phyloP scores from a whole-genome alignment of 176 grass and related monocot species.

The Neostapfia colusana region DNA sequence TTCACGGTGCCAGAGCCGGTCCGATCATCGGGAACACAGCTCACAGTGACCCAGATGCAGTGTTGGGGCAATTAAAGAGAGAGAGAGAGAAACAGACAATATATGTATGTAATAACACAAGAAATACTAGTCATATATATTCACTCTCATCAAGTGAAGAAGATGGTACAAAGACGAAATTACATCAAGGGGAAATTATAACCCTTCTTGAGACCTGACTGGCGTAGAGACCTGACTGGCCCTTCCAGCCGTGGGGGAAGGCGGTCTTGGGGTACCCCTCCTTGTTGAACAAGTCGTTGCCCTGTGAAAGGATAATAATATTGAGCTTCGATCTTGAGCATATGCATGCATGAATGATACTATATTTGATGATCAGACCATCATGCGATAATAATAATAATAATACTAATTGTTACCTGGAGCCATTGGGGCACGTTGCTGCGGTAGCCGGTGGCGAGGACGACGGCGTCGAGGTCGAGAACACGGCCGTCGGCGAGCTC shows the following conservation, averaged over 20 bases:
- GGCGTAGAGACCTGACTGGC: slow-evolving; percentile 72
- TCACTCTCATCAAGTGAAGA: slow-evolving; percentile 32
- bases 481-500: slow-evolving; percentile 63
- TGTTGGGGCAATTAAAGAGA: slow-evolving; percentile 28
- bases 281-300: slow-evolving; percentile 68
- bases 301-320: too few species aligned
- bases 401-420: too few species aligned
- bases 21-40: slow-evolving; percentile 19
- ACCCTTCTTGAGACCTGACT: too few species aligned
- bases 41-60: slow-evolving; percentile 32
- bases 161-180: not conserved
- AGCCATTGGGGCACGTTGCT: slow-evolving; percentile 85
- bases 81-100: not conserved
- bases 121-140: slow-evolving; percentile 27
- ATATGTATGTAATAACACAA: not conserved
- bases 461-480: slow-evolving; percentile 57
- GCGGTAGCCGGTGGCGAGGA: slow-evolving; percentile 84
- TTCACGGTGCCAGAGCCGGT: slow-evolving; percentile 47
- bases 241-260: slow-evolving; percentile 75
- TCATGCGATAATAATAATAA: too few species aligned
- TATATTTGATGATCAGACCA: slow-evolving; percentile 14
- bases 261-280: slow-evolving; percentile 66
- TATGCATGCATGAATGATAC: too few species aligned
- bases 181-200: slow-evolving; percentile 1
- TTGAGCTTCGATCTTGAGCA: too few species aligned